A percentile compares a stretch with the other conserved stretches of the same genome.
phyloP scores from a whole-genome alignment of 305 asterid species.

The Solanum hybrid region DNA sequence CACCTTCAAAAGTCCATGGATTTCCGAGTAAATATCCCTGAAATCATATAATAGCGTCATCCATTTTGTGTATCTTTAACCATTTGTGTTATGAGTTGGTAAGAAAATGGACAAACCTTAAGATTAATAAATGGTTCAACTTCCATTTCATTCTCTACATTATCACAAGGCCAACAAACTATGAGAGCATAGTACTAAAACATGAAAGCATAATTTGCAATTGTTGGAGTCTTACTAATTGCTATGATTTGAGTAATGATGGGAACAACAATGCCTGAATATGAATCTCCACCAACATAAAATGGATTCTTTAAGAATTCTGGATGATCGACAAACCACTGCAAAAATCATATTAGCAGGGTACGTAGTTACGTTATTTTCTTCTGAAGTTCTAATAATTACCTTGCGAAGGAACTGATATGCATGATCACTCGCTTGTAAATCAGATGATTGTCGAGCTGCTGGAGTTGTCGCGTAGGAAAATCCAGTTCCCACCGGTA shows the following conservation, averaged over 20 bases:
- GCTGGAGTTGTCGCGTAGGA: conserved; percentile 24
- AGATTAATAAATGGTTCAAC: not conserved
- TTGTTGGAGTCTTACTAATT: not conserved
- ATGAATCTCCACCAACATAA: conserved; percentile 17
- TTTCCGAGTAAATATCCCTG: conserved; percentile 23
- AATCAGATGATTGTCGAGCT: conserved; percentile 1
- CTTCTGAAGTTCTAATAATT: not conserved
- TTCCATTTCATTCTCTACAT: conserved; percentile 14
- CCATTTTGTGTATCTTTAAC: too few relatives aligned
- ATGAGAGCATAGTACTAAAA: not conserved
- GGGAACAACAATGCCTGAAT: conserved; percentile 4
- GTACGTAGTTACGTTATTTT: not conserved
- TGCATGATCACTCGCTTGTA: conserved; percentile 6
- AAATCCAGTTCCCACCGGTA: conserved; percentile 32
- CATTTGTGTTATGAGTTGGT: not conserved
- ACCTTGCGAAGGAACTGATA: conserved; percentile 11
- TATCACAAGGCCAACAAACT: not conserved
- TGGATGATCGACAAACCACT: conserved; percentile 20
- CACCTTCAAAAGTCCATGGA: not conserved
- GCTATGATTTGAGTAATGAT: not conserved
- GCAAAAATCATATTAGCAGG: not conserved
- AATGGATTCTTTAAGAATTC: conserved; percentile 6
- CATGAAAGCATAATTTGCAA: not conserved
- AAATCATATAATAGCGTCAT: not conserved
- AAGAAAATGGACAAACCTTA: not conserved